Conservation (phyloP, 2,329 filamentous ascomycete genomes). For the Aspergillus ruber region DNA sequence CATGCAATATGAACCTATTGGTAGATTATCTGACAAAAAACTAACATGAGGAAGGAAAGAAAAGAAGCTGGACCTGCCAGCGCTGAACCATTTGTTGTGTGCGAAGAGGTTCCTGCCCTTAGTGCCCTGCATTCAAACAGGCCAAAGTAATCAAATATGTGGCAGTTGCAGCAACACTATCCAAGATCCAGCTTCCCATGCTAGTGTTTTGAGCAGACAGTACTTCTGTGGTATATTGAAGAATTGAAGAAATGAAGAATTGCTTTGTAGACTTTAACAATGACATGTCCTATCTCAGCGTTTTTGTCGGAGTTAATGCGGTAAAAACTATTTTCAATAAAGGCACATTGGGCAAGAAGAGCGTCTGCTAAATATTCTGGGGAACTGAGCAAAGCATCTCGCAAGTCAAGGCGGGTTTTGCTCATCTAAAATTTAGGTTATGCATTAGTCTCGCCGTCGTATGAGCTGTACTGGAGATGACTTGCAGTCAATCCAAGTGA, state of each 20-base stretch:
- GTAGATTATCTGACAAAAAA: no score
- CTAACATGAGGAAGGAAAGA: no score
- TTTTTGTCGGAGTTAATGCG: background rate
- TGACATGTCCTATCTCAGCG: slow-evolving; percentile 1
- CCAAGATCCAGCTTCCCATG: slow-evolving; percentile 4
- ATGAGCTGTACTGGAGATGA: background rate
- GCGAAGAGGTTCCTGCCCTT: no score
- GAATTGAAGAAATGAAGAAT: slow-evolving; percentile 11
- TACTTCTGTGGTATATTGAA: slow-evolving; percentile 7
- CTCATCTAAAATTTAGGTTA: slow-evolving; percentile 5
- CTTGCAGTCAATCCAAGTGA: slow-evolving; percentile 13
- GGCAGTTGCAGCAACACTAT: slow-evolving; percentile 8
- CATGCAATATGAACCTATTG: no score
- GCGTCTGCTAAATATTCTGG: slow-evolving; percentile 10
- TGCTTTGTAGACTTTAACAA: slow-evolving; percentile 8
- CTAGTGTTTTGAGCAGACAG: background rate
- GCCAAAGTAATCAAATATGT: no score
- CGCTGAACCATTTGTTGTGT: no score
- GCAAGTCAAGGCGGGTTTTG: slow-evolving; percentile 6
- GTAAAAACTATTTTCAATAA: slow-evolving; percentile 10
- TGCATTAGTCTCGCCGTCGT: background rate
- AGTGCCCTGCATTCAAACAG: no score
- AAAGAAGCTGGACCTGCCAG: no score
- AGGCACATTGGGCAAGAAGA: slow-evolving; percentile 6
- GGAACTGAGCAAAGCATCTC: slow-evolving; percentile 9